Percentiles rank a stretch among this genome's conserved stretches.
phyloP scores from a whole-genome alignment of 2,329 filamentous ascomycete species.

The Fusarium azukiicola region DNA sequence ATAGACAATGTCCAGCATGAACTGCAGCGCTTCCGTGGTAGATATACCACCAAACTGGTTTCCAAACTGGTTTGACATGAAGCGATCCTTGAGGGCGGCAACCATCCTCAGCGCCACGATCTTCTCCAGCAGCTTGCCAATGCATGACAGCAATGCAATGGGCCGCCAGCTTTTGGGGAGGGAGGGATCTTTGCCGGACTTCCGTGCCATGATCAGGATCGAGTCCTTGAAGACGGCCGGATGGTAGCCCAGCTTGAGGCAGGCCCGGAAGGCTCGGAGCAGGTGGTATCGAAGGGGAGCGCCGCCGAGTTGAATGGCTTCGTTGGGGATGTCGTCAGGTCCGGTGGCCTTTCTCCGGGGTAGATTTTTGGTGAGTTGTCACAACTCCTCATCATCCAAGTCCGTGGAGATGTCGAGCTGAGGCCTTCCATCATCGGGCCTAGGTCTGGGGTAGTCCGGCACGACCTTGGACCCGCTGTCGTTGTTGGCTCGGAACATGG shows the following conservation, averaged over 20 bases:
- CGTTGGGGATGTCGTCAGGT: constrained; percentile 24
- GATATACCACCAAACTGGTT: constrained; percentile 28
- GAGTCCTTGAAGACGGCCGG: constrained; percentile 26
- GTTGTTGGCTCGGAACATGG: constrained; percentile 15
- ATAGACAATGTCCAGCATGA: constrained; percentile 21
- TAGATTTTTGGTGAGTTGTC: not conserved
- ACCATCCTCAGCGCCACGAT: constrained; percentile 22
- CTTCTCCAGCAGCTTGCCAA: constrained; percentile 37
- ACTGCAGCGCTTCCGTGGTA: constrained; percentile 33
- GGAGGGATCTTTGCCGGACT: not conserved
- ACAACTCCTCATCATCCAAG: not conserved
- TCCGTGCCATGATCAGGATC: constrained; percentile 25
- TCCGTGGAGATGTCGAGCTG: not conserved
- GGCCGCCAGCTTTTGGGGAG: constrained; percentile 28
- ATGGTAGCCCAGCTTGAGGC: constrained; percentile 20
- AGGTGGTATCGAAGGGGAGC: constrained; percentile 3
- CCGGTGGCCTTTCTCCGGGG: constrained; percentile 20
- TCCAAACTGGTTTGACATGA: constrained; percentile 23
- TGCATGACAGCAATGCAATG: constrained; percentile 25
- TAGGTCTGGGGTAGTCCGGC: not conserved
- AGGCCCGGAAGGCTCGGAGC: constrained; percentile 20
- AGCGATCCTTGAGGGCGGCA: not conserved
- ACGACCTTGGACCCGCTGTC: not conserved
- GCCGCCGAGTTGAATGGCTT: constrained; percentile 23
- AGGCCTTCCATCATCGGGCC: not conserved